Base-by-base conservation (phyloP, 306 rosid species). In the Myrica gale region DNA sequence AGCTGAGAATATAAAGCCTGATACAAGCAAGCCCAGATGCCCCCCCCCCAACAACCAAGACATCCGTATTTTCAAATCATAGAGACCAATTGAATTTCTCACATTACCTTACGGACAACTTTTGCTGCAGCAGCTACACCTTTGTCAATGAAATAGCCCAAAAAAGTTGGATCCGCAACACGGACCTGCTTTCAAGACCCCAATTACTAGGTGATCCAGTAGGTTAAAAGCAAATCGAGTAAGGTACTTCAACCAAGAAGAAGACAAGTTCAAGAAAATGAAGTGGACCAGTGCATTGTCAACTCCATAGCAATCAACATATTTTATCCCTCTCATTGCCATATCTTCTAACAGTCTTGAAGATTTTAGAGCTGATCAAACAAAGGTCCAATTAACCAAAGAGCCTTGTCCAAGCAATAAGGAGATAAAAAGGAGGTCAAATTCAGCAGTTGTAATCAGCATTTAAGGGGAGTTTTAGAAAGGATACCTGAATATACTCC, bases 71-170 rank as follows among this genome's bases (percentile, higher is more conserved):
- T 61, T 61, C 13, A 15, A n/a, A 16, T 65, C 3, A 42, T 15
- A 65, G 16, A 65, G 46, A 42, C 4, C 50, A 41, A 61, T 61
- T 61, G 47, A 9, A 65, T 21, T 23, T 42, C 45, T 39, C 11
- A 65, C 16, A 4, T 85, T 87, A 92, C 98, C 98, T 95, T 95
- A 63, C 97, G 97, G 43, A 95, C 99, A 74, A 95, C 99, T 87
- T 95, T 95, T 60, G 99, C 96, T 62, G 96, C 99, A 4, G 99
- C 84, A 54, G 98, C 87, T 41, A 90, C 99, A 62, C 98, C 98
- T 87, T 88, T 92, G 79, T 95, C 99, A 51, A 95, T 90, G 86
- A 95, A 95, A 87, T 89, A 95, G 19, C 99, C 99, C 85, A 95
- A 73, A 85, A 95, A 92, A 41, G 91, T 83, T 65, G 99, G 99